Evolutionary conservation across 257 asterid species (phyloP), one percentile per base, ranked within the genome.

Genomic region (Sherardia arvensis): DNA sequence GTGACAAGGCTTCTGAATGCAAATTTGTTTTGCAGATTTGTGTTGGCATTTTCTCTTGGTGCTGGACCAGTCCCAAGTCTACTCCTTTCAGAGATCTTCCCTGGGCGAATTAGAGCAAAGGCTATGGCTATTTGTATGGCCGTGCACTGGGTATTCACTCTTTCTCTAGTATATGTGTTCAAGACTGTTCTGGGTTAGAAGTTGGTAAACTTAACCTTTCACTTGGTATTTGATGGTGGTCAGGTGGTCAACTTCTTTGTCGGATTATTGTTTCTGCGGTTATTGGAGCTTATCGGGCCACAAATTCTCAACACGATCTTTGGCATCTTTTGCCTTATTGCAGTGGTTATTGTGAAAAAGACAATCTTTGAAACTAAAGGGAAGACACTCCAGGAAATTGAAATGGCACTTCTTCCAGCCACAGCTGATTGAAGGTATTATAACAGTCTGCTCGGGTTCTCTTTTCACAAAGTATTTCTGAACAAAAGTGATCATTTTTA

Each of bases 71-170:
- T 91, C 25, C 98, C 98, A 6, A 69, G 91, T 57, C 96, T 91
- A 62, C 91, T 91, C 59, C 82, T 91, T 47, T 88, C 98, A 5
- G 98, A 91, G 83, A 86, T 91, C 73, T 79, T 91, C 58, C 95
- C 98, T 4, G 76, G 88, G 75, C 80, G 95, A 59, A 91, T 91
- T 65, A 84, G 96, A 73, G 96, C 94, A 22, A 88, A 82, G 77
- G 98, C 98, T 60, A 91, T 88, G 96, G 98, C 98, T 66, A 34
- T 86, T 66, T 86, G 98, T 88, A 84, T 86, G 96, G 79, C 91
- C 67, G 90, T 87, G 45, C 96, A 91, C 80, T 91, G 96, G 96
- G 98, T 90, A 88, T 18, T 51, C 21, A n/a, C 14, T 71, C 67
- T 74, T 33, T 64, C 53, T 53, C 58, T 23, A 38, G 47, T 38